Evolutionary conservation across 2,329 filamentous ascomycete species (phyloP).

Genomic region (Neoascochyta sp.): DNA sequence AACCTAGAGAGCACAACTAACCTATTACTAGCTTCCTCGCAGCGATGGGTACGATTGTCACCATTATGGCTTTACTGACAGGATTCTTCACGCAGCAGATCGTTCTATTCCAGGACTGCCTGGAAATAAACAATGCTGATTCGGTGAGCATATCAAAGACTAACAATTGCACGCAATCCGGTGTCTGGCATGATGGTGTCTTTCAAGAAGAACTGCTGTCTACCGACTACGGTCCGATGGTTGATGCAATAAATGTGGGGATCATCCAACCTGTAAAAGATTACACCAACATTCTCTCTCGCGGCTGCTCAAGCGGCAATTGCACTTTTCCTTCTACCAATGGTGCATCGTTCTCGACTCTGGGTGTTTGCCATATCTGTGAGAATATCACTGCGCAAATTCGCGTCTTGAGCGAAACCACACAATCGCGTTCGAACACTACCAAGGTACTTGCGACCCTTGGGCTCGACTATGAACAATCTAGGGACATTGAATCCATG

Average conservation of each 20-base stretch:
- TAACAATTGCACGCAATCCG: constrained; percentile 4
- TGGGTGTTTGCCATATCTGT: constrained; percentile 5
- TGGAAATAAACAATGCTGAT: constrained; percentile 1
- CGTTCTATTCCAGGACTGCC: constrained; percentile 6
- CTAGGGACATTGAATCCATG: too few species aligned
- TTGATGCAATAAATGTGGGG: constrained; percentile 7
- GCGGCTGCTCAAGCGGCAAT: constrained; percentile 10
- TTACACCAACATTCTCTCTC: constrained; percentile 6
- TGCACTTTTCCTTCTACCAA: constrained; percentile 6
- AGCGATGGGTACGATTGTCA: constrained; percentile 5
- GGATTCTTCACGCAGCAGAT: constrained; percentile 10
- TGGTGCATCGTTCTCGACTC: constrained; percentile 6
- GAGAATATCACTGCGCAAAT: constrained; percentile 4
- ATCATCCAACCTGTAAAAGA: constrained; percentile 5
- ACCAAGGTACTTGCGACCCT: too few species aligned
- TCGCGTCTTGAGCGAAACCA: too few species aligned
- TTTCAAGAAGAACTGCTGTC: too few species aligned
- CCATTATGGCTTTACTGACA: constrained; percentile 4
- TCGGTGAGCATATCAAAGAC: constrained; percentile 2
- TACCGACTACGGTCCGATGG: constrained; percentile 1
- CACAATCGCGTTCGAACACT: too few species aligned
- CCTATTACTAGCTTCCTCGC: constrained; percentile 7
- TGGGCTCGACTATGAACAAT: too few species aligned
- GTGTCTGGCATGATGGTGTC: too few species aligned
- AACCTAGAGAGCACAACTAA: too few species aligned